Percentiles rank a stretch among this genome's conserved stretches.
Evolutionary conservation across 2,329 filamentous ascomycete genomes (phyloP).

Genomic region (Penicillium sp.): DNA sequence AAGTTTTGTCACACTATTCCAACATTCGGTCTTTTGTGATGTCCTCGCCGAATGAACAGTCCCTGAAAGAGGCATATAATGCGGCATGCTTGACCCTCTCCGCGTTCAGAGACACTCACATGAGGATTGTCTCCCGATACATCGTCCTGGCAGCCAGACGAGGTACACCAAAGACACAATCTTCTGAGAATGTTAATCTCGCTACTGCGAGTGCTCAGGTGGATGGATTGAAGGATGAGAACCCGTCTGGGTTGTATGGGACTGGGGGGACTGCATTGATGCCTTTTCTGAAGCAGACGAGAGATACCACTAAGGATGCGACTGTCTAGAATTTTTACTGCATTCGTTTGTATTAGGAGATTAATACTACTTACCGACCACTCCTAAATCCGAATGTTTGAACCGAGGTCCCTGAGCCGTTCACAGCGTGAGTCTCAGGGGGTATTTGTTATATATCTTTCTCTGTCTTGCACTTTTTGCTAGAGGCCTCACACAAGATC

Average conservation of each 20-base stretch:
- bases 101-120: slow-evolving; percentile 52
- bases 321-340: slow-evolving; percentile 24
- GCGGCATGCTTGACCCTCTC: slow-evolving; percentile 47
- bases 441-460: no score
- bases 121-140: slow-evolving; percentile 54
- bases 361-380: neutral
- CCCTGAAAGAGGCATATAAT: slow-evolving; percentile 48
- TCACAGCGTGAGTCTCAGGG: no score
- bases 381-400: neutral
- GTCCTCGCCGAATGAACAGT: slow-evolving; percentile 30
- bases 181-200: slow-evolving; percentile 36
- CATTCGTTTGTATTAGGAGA: neutral
- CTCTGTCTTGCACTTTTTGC: no score
- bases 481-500: no score
- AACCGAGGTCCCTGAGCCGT: no score
- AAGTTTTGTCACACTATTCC: slow-evolving; percentile 45
- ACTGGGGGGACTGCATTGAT: slow-evolving; percentile 56
- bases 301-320: slow-evolving; percentile 51
- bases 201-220: slow-evolving; percentile 48
- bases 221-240: slow-evolving; percentile 29
- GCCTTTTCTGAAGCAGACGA: slow-evolving; percentile 53
- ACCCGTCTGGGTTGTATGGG: slow-evolving; percentile 43
- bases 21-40: slow-evolving; percentile 50
- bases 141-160: slow-evolving; percentile 48
- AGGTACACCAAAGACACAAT: slow-evolving; percentile 12